Evolutionary conservation across 140 eudicot species (phyloP).

Genomic region (Stevia rebaudiana): DNA sequence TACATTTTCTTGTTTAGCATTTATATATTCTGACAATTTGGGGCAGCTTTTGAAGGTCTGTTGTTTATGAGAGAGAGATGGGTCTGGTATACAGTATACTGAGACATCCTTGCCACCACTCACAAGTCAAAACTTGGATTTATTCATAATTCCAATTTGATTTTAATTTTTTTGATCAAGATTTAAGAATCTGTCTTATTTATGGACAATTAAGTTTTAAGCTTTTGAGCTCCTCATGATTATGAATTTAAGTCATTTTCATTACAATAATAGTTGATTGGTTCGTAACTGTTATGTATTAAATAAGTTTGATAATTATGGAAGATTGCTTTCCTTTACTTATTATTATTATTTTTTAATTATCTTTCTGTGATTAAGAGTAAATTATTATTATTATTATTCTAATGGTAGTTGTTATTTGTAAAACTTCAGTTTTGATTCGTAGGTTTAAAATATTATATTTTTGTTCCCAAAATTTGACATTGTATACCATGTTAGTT

Average conservation of each 20-base stretch:
- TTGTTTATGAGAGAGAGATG: constrained; percentile 15
- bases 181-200: constrained; percentile 12
- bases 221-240: constrained; percentile 14
- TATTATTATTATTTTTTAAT: too few species aligned
- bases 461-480: too few species aligned
- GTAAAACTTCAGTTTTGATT: too few species aligned
- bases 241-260: not conserved
- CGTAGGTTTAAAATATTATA: too few species aligned
- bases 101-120: constrained; percentile 48
- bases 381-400: too few species aligned
- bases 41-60: constrained; percentile 35
- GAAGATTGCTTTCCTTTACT: not conserved
- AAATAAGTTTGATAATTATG: not conserved
- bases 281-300: not conserved
- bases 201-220: not conserved
- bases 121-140: constrained; percentile 38
- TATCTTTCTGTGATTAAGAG: too few species aligned
- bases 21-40: constrained; percentile 43
- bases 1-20: constrained; percentile 35
- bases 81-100: constrained; percentile 5
- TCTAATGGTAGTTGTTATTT: too few species aligned
- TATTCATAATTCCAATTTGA: constrained; percentile 11
- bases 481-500: too few species aligned
- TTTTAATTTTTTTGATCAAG: not conserved
- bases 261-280: constrained; percentile 4